Percentiles rank a stretch among this genome's conserved stretches.
Evolutionary conservation across 164 flowering plant genomes (phyloP).

Genomic region (Vitis cinerea): DNA sequence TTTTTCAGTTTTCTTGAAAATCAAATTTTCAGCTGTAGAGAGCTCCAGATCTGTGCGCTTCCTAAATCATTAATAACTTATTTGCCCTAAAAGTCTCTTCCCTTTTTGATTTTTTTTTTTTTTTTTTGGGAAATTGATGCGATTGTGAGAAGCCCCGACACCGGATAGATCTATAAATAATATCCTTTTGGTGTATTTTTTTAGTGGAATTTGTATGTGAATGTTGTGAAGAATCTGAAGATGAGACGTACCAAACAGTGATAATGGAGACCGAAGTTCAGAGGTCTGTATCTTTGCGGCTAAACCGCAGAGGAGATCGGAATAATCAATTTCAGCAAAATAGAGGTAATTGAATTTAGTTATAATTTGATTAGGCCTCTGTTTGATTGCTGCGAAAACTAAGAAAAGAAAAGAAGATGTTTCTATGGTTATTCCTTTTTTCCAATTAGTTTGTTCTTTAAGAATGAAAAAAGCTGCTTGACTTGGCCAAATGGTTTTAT

Average conservation of each 20-base stretch:
- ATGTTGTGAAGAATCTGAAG: background rate
- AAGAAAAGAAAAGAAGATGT: too few relatives aligned
- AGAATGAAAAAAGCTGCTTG: background rate
- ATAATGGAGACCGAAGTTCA: slow-evolving; percentile 44
- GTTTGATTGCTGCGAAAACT: too few relatives aligned
- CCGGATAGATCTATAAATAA: too few relatives aligned
- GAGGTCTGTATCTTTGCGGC: slow-evolving; percentile 35
- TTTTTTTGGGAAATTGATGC: too few relatives aligned
- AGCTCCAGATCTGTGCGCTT: too few relatives aligned
- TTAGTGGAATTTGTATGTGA: background rate
- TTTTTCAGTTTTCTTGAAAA: too few relatives aligned
- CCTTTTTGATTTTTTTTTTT: too few relatives aligned
- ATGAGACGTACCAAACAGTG: slow-evolving; percentile 9
- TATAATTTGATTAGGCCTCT: background rate
- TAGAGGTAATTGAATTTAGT: slow-evolving; percentile 32
- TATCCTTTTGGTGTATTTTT: background rate
- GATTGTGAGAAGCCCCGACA: too few relatives aligned
- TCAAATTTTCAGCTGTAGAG: too few relatives aligned
- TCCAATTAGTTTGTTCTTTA: background rate
- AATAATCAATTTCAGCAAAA: slow-evolving; percentile 15
- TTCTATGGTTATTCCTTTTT: too few relatives aligned
- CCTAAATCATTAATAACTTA: too few relatives aligned
- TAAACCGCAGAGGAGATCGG: slow-evolving; percentile 46
- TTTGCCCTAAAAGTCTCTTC: too few relatives aligned
- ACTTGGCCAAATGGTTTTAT: background rate